A percentile compares a stretch with the other conserved stretches of the same genome.
These are phyloP conservation scores for Fusarium sp. DNA, from an alignment of 2,329 filamentous ascomycete genomes.

Conservation along the genomic window DNA sequence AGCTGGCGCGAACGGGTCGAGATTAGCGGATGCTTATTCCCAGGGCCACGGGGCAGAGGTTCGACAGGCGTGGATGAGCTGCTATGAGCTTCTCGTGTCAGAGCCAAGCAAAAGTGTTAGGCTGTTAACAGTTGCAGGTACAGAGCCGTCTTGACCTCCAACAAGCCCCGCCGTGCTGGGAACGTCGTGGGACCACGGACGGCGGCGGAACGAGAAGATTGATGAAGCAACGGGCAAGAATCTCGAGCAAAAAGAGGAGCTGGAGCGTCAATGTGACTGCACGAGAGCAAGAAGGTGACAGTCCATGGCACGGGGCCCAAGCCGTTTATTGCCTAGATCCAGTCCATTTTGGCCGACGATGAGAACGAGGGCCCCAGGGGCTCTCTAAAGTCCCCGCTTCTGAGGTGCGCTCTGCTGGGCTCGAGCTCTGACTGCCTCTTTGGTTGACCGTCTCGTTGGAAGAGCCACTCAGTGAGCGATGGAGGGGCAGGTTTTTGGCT, in stretches of 20 bases:
- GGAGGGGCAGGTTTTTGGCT: slow-evolving; percentile 39
- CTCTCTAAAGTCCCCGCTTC: slow-evolving; percentile 32
- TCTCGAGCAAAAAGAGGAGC: slow-evolving; percentile 28
- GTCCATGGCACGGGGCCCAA: slow-evolving; percentile 21
- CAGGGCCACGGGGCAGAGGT: slow-evolving; percentile 21
- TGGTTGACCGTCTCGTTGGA: slow-evolving; percentile 40
- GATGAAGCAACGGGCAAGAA: slow-evolving; percentile 4
- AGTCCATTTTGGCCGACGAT: not conserved
- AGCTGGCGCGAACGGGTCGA: slow-evolving; percentile 41
- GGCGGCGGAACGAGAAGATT: slow-evolving; percentile 10
- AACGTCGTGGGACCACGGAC: slow-evolving; percentile 33
- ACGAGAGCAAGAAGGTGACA: slow-evolving; percentile 10
- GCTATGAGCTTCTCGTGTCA: not conserved
- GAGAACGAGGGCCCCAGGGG: not conserved
- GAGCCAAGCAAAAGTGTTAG: slow-evolving; percentile 10
- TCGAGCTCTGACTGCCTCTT: slow-evolving; percentile 23
- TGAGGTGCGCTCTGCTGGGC: slow-evolving; percentile 19
- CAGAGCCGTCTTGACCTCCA: not conserved
- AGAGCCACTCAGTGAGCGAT: slow-evolving; percentile 37
- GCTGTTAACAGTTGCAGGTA: slow-evolving; percentile 8
- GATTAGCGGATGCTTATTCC: slow-evolving; percentile 49
- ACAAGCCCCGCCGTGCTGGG: slow-evolving; percentile 26
- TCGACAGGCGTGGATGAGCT: slow-evolving; percentile 5
- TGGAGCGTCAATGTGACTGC: slow-evolving; percentile 9
- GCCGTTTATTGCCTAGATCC: slow-evolving; percentile 22